Evolutionary conservation across 305 asterid species (phyloP), one percentile per base, ranked within the genome.

Genomic region (Fraxinus platypoda): DNA sequence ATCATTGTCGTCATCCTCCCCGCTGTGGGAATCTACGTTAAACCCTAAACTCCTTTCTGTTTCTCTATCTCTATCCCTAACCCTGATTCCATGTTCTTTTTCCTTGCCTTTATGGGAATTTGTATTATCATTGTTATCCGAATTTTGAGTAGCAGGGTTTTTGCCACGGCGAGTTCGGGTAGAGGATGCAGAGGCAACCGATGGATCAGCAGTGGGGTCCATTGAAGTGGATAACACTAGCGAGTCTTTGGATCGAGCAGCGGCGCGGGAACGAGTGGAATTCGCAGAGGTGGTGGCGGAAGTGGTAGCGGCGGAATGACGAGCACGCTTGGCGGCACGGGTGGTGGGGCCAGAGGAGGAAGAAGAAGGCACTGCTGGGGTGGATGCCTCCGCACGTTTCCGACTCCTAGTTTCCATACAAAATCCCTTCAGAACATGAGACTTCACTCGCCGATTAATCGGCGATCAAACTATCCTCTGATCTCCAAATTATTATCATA

Each of bases 321-420:
- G 98, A 85, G 98, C 46, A 81, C 98, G 94, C 88, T 96, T 96
- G 80, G 87, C 83, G 78, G 98, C 91, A 81, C 97, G 97, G 68
- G 98, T 92, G 78, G 91, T 84, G 75, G 97, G 93, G 83, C 97
- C 95, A 79, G 96, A 85, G 77, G 88, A 78, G 3, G 91, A 85
- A 26, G 90, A 83, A 78, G 91, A 85, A 85, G 93, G 86, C 88
- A 95, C 91, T 90, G 97, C 88, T 90, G 98, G 93, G 89, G 97
- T 93, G 91, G 98, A 91, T 91, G 98, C 98, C 98, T 94, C 98
- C 94, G 95, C 97, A 93, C 99, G 98, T 95, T 97, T 97, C 90
- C 98, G 98, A 93, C 98, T 93, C 82, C 99, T 98, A 92, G 99
- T 94, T 97, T 97, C 99, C 99, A 94, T 97, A 95, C 98, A 97